Evolutionary conservation across 129 eudicot species (phyloP).

Genomic region (Helichrysum umbraculigerum): DNA sequence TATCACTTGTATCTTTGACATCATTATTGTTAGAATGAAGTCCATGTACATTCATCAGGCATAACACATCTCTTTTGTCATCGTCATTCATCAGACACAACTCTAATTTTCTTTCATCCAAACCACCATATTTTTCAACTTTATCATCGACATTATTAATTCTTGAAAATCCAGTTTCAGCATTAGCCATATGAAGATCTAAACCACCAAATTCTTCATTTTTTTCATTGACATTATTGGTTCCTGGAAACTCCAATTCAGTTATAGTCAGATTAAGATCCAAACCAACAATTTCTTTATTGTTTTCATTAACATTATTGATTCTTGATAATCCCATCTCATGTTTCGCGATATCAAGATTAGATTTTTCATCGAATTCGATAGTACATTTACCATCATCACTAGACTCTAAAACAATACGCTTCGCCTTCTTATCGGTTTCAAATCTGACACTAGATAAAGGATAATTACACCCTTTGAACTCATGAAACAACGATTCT

Average conservation of each 20-base stretch:
- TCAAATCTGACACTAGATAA: conserved; percentile 15
- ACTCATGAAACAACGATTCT: conserved; percentile 45
- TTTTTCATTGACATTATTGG: conserved; percentile 15
- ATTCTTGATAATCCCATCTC: conserved; percentile 16
- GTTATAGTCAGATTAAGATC: conserved; percentile 18
- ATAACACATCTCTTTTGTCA: conserved; percentile 25
- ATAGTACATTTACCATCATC: neutral
- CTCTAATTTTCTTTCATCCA: conserved; percentile 9
- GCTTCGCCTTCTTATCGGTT: conserved; percentile 22
- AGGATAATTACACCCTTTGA: conserved; percentile 33
- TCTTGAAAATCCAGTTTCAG: conserved; percentile 17
- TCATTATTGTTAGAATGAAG: conserved; percentile 9
- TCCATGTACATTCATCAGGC: conserved; percentile 26
- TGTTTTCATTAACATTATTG: conserved; percentile 15
- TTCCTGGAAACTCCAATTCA: conserved; percentile 20
- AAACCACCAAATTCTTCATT: conserved; percentile 17
- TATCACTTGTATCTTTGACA: neutral
- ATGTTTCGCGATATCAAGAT: conserved; percentile 14
- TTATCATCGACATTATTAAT: conserved; percentile 11
- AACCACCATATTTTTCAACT: conserved; percentile 14
- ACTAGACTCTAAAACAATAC: conserved; percentile 16
- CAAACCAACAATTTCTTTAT: conserved; percentile 15
- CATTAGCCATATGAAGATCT: conserved; percentile 15
- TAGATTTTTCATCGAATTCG: neutral
- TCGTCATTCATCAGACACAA: neutral